Evolutionary conservation across 768 basidiomycete genomes (phyloP), one percentile per base, ranked within the genome.

Genomic region (Boletus tomentosulus): DNA sequence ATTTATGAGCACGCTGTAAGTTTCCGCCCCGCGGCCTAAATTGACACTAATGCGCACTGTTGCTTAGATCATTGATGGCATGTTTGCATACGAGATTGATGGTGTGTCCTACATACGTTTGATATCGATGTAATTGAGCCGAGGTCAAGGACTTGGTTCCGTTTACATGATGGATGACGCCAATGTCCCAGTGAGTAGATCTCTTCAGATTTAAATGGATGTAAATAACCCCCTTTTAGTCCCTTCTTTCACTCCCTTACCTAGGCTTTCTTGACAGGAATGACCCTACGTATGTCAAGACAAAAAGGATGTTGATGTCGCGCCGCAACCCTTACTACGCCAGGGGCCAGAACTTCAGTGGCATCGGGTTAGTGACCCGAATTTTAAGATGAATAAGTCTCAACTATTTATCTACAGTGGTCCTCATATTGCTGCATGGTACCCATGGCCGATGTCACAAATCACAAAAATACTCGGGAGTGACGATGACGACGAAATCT

Each of bases 371-470:
- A 48, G 81, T 70, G 37, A n/a, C 8, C 35, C 42, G 12, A 8
- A 31, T 41, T 19, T 50, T 46, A 4, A 44, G 25, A 51, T 38
- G 15, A 42, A 19, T 37, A 25, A 35, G 6, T 42, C 42, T 53
- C 37, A 57, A 37, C 16, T 27, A 38, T 33, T 54, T 30, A 38
- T 35, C 30, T 57, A 30, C 45, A 89, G 87, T 31, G 87, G 88
- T 4, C 88, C 88, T 34, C 88, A 91, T 67, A 80, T 85, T 46
- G 80, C 83, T 62, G 78, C 80, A 10, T 85, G 80, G 80, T 76
- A 87, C 65, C 87, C 87, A 44, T 90, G 89, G 89, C 89, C 88
- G 3, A 91, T 91, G 89, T 86, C 87, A 24, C 85, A 83, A 50
- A 82, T 91, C 41, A 82, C 82, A 25, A 79, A 83, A 15, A 85